phyloP scores from a whole-genome alignment of 257 asterid genomes.

The Fraxinus anomala region DNA sequence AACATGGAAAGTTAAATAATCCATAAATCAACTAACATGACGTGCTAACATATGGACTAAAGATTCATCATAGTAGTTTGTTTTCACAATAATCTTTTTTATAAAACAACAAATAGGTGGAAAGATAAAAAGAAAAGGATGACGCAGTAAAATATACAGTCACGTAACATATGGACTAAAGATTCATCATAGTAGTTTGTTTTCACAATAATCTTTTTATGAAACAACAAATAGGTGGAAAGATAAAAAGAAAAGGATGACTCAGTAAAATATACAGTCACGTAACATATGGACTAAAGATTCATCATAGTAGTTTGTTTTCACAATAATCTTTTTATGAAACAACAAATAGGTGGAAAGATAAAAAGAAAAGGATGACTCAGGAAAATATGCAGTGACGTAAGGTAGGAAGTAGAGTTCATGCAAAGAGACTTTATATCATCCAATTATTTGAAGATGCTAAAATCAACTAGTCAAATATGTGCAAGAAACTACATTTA shows the following conservation, averaged over 20 bases:
- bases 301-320: neutral
- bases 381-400: neutral
- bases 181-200: neutral
- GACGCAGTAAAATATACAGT: neutral
- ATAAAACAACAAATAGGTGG: neutral
- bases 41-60: neutral
- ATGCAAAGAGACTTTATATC: neutral
- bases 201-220: neutral
- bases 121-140: neutral
- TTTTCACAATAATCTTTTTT: neutral
- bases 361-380: neutral
- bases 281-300: neutral
- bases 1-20: neutral
- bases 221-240: neutral
- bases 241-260: neutral
- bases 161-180: neutral
- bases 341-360: neutral
- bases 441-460: constrained; percentile 18
- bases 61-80: neutral
- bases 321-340: neutral
- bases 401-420: neutral
- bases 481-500: constrained; percentile 14
- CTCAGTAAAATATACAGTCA: neutral
- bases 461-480: constrained; percentile 17
- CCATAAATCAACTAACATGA: neutral